Base-by-base conservation (phyloP, 148 eudicot species). In the Chenopodium quinoa region DNA sequence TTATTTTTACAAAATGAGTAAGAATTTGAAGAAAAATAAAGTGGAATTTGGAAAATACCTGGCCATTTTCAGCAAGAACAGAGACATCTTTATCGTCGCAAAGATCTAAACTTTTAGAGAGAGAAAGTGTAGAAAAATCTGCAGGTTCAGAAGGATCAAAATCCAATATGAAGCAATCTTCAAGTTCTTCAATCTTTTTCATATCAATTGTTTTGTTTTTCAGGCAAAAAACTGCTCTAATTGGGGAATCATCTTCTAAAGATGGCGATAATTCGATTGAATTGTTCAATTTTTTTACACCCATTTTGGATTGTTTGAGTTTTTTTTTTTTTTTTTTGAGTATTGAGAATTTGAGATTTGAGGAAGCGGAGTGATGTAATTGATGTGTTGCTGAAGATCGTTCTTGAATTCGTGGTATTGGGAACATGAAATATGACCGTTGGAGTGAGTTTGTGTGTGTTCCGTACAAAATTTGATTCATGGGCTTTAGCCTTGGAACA, bases 161-260 rank as follows among this genome's bases (percentile, higher is more conserved):
- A 66, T 92, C 93, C 9, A 92, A 85, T 46, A 92, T 92, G 79
- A 90, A 92, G 50, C 95, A 92, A 77, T 90, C 95, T 75, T 92
- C 93, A 69, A 71, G 70, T 44, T 90, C 91, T 79, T 87, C 95
- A 58, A 73, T 65, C 67, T 79, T 86, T 79, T 74, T 79, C 81
- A 89, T 83, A 7, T 87, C 81, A 5, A 83, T 76, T 0, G 63
- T 47, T 48, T 81, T 81, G 14, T 79, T 80, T 52, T 89, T 92
- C 67, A 87, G 56, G 47, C 89, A 87, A 25, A 85, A 85, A 0
- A 87, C 82, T 31, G 85, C 85, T 47, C 89, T 80, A 4, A 85
- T 85, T 37, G 88, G 88, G 20, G 88, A 82, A 37, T 87, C 84
- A 1, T 79, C 76, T 13, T 71, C 86, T 7, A 67, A 9, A 12